phyloP scores from a whole-genome alignment of 1,284 basidiomycete species.

The Ustilago nuda region DNA sequence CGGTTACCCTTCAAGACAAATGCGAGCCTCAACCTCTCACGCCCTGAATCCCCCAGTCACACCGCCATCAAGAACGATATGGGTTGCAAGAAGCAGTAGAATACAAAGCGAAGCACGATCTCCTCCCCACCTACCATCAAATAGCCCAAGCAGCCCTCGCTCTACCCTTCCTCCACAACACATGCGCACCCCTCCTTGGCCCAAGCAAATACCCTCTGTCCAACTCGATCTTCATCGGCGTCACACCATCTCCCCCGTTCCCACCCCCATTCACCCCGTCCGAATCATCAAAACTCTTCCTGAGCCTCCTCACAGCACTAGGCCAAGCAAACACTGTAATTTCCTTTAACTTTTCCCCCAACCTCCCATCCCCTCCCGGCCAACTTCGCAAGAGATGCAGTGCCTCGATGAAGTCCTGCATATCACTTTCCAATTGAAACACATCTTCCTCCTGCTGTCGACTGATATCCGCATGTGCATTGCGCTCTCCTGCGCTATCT shows the following conservation, averaged over 20 bases:
- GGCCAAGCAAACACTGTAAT: slow-evolving; percentile 49
- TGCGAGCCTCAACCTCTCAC: not conserved
- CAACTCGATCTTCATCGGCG: slow-evolving; percentile 26
- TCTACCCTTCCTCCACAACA: slow-evolving; percentile 44
- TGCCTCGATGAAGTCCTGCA: slow-evolving; percentile 47
- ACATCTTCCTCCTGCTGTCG: slow-evolving; percentile 17
- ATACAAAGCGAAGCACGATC: not conserved
- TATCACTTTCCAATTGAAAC: slow-evolving; percentile 35
- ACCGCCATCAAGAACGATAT: not conserved
- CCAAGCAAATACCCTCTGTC: slow-evolving; percentile 44
- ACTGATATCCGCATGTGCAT: slow-evolving; percentile 21
- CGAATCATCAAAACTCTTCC: slow-evolving; percentile 13
- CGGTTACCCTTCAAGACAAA: not conserved
- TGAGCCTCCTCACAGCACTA: slow-evolving; percentile 26
- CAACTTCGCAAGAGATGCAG: slow-evolving; percentile 28
- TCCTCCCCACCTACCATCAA: not conserved
- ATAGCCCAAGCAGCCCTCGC: slow-evolving; percentile 39
- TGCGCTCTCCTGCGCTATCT: slow-evolving; percentile 5
- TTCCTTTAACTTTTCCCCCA: slow-evolving; percentile 24
- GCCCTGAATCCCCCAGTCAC: too few relatives aligned
- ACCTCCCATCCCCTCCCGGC: slow-evolving; percentile 28
- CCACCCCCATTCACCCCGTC: not conserved
- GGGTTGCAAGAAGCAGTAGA: not conserved
- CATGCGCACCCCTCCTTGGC: slow-evolving; percentile 44
- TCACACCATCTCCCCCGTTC: not conserved